Evolutionary conservation across 2,329 filamentous ascomycete genomes (phyloP).

Genomic region (Sarocladium brachiariae): DNA sequence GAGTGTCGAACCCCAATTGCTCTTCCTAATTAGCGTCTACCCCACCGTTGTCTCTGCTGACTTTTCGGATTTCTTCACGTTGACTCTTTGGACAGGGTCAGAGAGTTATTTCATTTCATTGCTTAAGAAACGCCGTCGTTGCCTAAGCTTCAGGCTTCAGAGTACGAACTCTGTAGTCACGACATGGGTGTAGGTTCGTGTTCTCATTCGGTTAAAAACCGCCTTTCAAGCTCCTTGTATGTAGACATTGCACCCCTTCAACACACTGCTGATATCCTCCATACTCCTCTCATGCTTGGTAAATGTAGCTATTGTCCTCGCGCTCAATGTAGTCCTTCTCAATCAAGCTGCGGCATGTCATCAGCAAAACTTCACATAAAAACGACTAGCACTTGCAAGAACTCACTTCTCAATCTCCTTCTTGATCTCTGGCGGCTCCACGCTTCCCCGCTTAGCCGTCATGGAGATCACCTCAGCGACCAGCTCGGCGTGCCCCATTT

Average conservation of each 20-base stretch:
- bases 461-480: slow-evolving; percentile 88
- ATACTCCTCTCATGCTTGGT: slow-evolving; percentile 49
- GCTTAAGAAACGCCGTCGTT: too few relatives aligned
- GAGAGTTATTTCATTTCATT: background rate
- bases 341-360: slow-evolving; percentile 55
- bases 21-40: too few relatives aligned
- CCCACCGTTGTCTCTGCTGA: background rate
- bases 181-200: too few relatives aligned
- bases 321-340: slow-evolving; percentile 92
- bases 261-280: background rate
- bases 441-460: slow-evolving; percentile 76
- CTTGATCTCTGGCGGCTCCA: slow-evolving; percentile 87
- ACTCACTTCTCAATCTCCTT: slow-evolving; percentile 89
- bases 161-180: too few relatives aligned
- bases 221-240: background rate
- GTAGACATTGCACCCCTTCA: slow-evolving; percentile 3
- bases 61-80: slow-evolving; percentile 5
- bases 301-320: slow-evolving; percentile 63
- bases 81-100: too few relatives aligned
- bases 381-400: background rate
- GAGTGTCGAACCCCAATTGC: slow-evolving; percentile 7
- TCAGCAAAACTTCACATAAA: background rate
- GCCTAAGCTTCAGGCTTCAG: too few relatives aligned
- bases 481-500: slow-evolving; percentile 76
- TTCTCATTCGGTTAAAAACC: background rate